Evolutionary conservation across 257 asterid species (phyloP), one percentile per base, ranked within the genome.

Genomic region (Ehretia macrophylla): DNA sequence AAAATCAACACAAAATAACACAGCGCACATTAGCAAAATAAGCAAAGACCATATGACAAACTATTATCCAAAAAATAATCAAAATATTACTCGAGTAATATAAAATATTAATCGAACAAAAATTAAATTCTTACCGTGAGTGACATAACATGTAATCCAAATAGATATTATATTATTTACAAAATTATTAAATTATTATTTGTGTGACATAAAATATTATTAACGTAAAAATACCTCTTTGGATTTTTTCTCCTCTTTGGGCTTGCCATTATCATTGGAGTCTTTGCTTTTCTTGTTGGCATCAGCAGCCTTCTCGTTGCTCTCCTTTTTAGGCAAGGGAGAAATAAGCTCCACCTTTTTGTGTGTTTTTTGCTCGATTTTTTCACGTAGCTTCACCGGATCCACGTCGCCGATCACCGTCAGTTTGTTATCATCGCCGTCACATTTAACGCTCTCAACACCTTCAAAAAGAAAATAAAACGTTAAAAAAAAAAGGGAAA

Each of bases 351-450:
- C 88, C 4, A 90, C 79, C 10, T 66, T 79, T 32, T 67, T 79
- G 71, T 78, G 89, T 1, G 84, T 72, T 48, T 85, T 87, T 51
- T 75, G 46, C 77, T 85, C 95, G 60, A 83, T 55, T 22, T 61
- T 71, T 13, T 75, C 88, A 37, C 83, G 69, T 58, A 90, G 85
- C 73, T 83, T 80, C 66, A 32, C 65, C 70, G 95, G 87, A 68
- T 87, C 85, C 5, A 83, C 77, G 60, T 79, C 78, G 3, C 96
- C 95, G 8, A 71, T 75, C 64, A 83, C 90, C 32, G 79, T 78
- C 39, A 87, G 62, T 79, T 71, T 87, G 59, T 74, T 79, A 0
- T 72, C 71, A 51, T 69, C 86, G 8, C 67, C 72, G 39, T 83
- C 80, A 0, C 45, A 52, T 3, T 17, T 68, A 53, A 81, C 95